phyloP scores from a whole-genome alignment of 441 rosid genomes.

The Codiaeum variegatum region DNA sequence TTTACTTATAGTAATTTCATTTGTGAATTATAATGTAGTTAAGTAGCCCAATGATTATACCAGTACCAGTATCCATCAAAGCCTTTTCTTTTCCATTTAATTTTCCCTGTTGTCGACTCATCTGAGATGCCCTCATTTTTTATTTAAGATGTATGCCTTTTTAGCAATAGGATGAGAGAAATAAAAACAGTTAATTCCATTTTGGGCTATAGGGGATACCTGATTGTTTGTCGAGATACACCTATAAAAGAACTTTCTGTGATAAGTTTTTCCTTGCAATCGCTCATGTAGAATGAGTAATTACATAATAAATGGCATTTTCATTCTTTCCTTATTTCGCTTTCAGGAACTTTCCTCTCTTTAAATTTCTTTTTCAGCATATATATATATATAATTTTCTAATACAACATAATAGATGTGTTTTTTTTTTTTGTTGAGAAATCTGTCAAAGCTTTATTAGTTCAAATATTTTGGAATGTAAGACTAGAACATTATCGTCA shows the following conservation, averaged over 20 bases:
- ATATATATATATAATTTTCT: no score
- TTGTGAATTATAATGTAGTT: slow-evolving; percentile 24
- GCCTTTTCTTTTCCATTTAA: neutral
- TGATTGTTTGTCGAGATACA: neutral
- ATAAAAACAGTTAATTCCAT: neutral
- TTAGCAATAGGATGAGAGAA: neutral
- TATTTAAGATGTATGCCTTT: slow-evolving; percentile 1
- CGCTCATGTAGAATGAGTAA: neutral
- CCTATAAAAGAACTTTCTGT: neutral
- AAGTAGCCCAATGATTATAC: neutral
- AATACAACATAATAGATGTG: no score
- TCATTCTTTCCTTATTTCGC: no score
- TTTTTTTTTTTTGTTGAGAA: no score
- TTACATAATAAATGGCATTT: no score
- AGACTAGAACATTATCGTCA: no score
- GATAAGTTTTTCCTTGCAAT: neutral
- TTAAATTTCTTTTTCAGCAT: no score
- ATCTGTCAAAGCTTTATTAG: no score
- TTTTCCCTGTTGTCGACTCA: neutral
- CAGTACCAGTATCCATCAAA: slow-evolving; percentile 1
- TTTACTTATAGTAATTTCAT: slow-evolving; percentile 8
- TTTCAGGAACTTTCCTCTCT: no score
- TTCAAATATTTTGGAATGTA: no score
- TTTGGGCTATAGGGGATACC: neutral
- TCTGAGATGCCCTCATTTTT: neutral